phyloP scores from a whole-genome alignment of 352 stramenopile species.

The Labyrinthula sp. region DNA sequence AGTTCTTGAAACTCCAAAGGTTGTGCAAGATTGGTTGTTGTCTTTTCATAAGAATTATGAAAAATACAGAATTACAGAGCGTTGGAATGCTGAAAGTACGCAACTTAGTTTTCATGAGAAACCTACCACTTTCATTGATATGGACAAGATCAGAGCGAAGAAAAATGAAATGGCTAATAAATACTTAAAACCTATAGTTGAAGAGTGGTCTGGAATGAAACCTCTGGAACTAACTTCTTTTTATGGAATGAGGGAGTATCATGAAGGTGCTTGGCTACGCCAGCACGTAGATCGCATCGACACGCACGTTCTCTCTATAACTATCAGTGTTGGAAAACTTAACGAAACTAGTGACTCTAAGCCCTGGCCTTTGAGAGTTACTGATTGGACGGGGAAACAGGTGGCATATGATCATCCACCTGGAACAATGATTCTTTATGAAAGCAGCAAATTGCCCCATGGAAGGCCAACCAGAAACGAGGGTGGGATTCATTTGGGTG shows the following conservation, averaged over 20 bases:
- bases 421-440: slow-evolving; percentile 26
- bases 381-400: slow-evolving; percentile 13
- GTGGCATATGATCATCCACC: slow-evolving; percentile 22
- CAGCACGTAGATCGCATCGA: slow-evolving; percentile 29
- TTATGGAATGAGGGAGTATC: slow-evolving; percentile 29
- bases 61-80: slow-evolving; percentile 9
- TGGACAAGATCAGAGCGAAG: slow-evolving; percentile 10
- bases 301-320: slow-evolving; percentile 26
- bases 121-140: slow-evolving; percentile 13
- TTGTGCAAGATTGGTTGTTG: slow-evolving; percentile 9
- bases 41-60: slow-evolving; percentile 14
- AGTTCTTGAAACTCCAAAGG: slow-evolving; percentile 10
- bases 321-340: slow-evolving; percentile 12
- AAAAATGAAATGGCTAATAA: slow-evolving; percentile 18
- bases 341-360: slow-evolving; percentile 13
- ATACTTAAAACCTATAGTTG: slow-evolving; percentile 28
- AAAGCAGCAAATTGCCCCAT: slow-evolving; percentile 16
- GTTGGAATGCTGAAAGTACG: slow-evolving; percentile 16
- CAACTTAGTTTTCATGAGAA: slow-evolving; percentile 20
- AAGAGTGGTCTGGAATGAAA: slow-evolving; percentile 18
- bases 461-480: slow-evolving; percentile 16
- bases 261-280: slow-evolving; percentile 8
- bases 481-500: slow-evolving; percentile 11
- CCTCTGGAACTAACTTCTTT: slow-evolving; percentile 17
- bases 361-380: slow-evolving; percentile 24